A percentile compares a stretch with the other conserved stretches of the same genome.
Conservation (phyloP, 2,329 filamentous ascomycete genomes). For the Fusarium nygamai region DNA sequence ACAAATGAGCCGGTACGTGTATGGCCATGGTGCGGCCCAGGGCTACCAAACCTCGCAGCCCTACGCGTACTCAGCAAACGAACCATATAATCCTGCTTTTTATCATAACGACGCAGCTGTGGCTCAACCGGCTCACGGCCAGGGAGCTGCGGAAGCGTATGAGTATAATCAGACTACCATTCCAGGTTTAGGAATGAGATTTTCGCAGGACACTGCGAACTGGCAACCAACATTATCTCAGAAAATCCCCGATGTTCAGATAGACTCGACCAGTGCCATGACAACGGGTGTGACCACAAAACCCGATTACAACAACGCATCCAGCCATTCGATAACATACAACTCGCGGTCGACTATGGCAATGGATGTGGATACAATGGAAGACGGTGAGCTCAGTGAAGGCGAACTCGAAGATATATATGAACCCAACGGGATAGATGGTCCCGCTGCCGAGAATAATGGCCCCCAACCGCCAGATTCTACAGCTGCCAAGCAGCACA, state of each 20-base stretch:
- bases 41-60: conserved; percentile 37
- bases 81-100: conserved; percentile 22
- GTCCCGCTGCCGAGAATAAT: neutral
- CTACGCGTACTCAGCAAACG: conserved; percentile 28
- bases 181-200: conserved; percentile 48
- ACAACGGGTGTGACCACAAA: neutral
- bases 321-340: neutral
- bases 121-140: conserved; percentile 8
- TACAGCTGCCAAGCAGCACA: neutral
- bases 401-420: conserved; percentile 69
- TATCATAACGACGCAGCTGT: conserved; percentile 9
- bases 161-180: conserved; percentile 46
- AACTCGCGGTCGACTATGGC: neutral
- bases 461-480: neutral
- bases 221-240: conserved; percentile 32
- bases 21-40: conserved; percentile 39
- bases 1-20: conserved; percentile 46
- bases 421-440: conserved; percentile 50
- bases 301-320: neutral
- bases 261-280: neutral
- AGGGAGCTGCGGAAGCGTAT: conserved; percentile 28
- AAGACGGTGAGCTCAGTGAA: conserved; percentile 84
- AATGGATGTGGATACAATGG: conserved; percentile 47
- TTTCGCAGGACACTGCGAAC: conserved; percentile 24
- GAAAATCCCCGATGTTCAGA: conserved; percentile 1